Evolutionary conservation across 2,329 filamentous ascomycete genomes (phyloP).

Genomic region (Trichoderma breve): DNA sequence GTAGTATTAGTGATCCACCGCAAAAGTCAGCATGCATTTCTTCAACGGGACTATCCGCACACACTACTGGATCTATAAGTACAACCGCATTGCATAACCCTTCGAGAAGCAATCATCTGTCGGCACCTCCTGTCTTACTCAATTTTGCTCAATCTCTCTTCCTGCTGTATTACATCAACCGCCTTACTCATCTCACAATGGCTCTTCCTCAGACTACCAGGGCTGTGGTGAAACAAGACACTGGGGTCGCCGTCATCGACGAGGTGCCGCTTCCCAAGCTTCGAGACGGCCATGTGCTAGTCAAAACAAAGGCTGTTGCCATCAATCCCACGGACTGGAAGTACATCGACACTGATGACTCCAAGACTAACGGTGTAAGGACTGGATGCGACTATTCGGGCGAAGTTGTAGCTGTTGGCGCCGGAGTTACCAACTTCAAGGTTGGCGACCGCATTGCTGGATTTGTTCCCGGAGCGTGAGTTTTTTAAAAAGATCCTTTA

Average conservation of each 20-base stretch:
- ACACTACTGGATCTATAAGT: neutral
- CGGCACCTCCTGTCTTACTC: neutral
- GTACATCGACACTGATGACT: conserved; percentile 25
- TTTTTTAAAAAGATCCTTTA: no score
- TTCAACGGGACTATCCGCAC: neutral
- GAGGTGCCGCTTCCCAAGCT: neutral
- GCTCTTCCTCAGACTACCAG: neutral
- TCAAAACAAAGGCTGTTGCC: conserved; percentile 35
- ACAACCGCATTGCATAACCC: neutral
- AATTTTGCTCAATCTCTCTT: neutral
- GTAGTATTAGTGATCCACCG: neutral
- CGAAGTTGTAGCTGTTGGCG: conserved; percentile 45
- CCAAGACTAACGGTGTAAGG: conserved; percentile 21
- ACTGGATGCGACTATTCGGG: conserved; percentile 49
- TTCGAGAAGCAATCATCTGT: neutral
- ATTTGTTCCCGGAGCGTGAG: conserved; percentile 34
- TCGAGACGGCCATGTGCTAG: conserved; percentile 29
- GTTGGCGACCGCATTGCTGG: conserved; percentile 50
- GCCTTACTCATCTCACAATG: neutral
- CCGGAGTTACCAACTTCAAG: conserved; percentile 40
- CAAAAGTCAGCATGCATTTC: neutral
- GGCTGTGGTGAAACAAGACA: neutral
- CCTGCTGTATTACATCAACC: neutral
- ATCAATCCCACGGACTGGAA: conserved; percentile 39
- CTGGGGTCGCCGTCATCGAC: neutral